These are phyloP conservation scores for Hemileia vastatrix DNA, from an alignment of 1,284 basidiomycete genomes.

Conservation along the genomic window DNA sequence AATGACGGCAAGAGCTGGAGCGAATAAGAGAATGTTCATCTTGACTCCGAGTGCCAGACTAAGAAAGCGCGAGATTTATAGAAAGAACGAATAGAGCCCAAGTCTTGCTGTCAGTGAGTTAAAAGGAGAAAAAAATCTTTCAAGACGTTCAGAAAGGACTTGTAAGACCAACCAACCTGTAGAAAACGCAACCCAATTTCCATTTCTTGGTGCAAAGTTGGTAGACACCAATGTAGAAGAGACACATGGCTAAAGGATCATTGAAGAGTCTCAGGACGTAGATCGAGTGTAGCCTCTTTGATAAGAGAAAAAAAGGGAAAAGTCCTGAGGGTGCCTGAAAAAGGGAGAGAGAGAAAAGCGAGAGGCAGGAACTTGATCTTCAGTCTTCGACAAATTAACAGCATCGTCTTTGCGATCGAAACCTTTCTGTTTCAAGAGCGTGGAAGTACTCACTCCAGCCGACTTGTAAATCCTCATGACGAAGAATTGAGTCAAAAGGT, in stretches of 20 bases:
- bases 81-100: too few relatives aligned
- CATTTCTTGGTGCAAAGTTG: constrained; percentile 27
- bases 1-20: constrained; percentile 33
- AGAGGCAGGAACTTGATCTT: too few relatives aligned
- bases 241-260: constrained; percentile 36
- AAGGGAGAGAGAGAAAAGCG: not conserved
- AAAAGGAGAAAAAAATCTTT: not conserved
- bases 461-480: constrained; percentile 4
- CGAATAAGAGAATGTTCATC: constrained; percentile 41
- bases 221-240: constrained; percentile 30
- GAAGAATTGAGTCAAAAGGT: constrained; percentile 22
- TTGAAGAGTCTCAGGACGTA: constrained; percentile 41
- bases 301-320: too few relatives aligned
- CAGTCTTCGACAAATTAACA: too few relatives aligned
- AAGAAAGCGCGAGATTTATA: not conserved
- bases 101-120: not conserved
- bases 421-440: too few relatives aligned
- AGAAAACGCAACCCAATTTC: constrained; percentile 29
- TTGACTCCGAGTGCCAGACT: constrained; percentile 38
- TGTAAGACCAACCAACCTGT: constrained; percentile 24
- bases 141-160: not conserved
- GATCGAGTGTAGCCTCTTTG: constrained; percentile 40
- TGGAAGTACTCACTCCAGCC: constrained; percentile 10
- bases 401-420: too few relatives aligned
- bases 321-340: constrained; percentile 5